phyloP scores from a whole-genome alignment of 805 yeast genomes.

The Wickerhamiella azyma region DNA sequence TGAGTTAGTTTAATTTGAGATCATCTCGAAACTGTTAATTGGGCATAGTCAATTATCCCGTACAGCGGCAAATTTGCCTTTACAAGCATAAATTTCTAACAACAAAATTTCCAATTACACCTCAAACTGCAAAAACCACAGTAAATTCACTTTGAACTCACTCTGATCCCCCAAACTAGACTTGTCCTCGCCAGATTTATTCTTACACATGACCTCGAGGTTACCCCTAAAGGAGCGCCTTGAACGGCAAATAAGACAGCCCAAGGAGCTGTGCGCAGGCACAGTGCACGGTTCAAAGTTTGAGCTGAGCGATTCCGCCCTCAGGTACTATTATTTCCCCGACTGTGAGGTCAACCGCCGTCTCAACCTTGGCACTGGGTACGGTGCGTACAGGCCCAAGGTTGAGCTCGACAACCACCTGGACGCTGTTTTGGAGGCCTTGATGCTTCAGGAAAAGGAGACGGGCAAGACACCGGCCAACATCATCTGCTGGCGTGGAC shows the following conservation, averaged over 20 bases:
- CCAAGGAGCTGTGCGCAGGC: slow-evolving; percentile 63
- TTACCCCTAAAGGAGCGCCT: slow-evolving; percentile 20
- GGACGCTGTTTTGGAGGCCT: slow-evolving; percentile 41
- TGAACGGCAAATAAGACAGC: slow-evolving; percentile 60
- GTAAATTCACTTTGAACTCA: too few relatives aligned
- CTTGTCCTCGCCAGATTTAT: neutral
- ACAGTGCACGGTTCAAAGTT: slow-evolving; percentile 40
- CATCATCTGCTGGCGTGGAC: slow-evolving; percentile 73
- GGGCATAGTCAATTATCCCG: too few relatives aligned
- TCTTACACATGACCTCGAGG: slow-evolving; percentile 5
- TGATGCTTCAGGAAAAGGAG: slow-evolving; percentile 41
- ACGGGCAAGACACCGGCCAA: slow-evolving; percentile 39
- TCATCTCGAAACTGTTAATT: too few relatives aligned
- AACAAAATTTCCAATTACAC: too few relatives aligned
- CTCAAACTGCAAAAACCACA: too few relatives aligned
- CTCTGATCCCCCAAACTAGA: too few relatives aligned
- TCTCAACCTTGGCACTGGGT: slow-evolving; percentile 54
- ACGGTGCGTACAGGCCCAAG: slow-evolving; percentile 40
- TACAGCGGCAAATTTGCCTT: too few relatives aligned
- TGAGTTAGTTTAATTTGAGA: too few relatives aligned
- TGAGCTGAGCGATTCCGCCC: slow-evolving; percentile 34
- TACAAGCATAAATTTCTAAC: too few relatives aligned
- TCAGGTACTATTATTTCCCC: slow-evolving; percentile 72
- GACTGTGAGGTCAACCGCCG: slow-evolving; percentile 45
- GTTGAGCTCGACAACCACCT: slow-evolving; percentile 32